Percentiles rank a stretch among this genome's conserved stretches.
Evolutionary conservation across 305 asterid species (phyloP).

Genomic region (Fraxinus floribunda): DNA sequence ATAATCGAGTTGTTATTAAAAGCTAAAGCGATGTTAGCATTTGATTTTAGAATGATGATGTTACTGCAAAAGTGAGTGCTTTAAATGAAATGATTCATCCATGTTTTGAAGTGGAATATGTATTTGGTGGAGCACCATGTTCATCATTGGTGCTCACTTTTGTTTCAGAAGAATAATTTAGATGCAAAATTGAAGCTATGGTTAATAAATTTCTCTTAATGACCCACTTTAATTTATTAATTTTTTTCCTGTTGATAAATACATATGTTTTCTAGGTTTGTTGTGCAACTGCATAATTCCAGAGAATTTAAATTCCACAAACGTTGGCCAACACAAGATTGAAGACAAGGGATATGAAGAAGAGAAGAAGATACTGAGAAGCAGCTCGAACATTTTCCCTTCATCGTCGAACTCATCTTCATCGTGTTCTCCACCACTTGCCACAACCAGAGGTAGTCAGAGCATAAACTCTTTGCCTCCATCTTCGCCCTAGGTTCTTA

Average conservation of each 20-base stretch:
- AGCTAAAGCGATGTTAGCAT: background rate
- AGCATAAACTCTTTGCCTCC: background rate
- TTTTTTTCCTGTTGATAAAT: background rate
- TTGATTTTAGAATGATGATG: background rate
- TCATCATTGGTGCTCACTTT: background rate
- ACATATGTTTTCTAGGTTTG: slow-evolving; percentile 34
- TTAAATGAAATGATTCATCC: background rate
- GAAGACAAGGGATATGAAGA: slow-evolving; percentile 35
- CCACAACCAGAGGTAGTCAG: background rate
- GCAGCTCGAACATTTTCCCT: background rate
- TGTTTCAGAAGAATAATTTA: background rate
- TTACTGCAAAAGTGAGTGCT: background rate
- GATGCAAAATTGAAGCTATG: background rate
- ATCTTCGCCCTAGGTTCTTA: background rate
- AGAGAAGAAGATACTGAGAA: slow-evolving; percentile 19
- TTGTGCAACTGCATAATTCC: slow-evolving; percentile 58
- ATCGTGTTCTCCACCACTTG: background rate
- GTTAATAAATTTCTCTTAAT: background rate
- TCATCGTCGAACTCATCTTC: background rate
- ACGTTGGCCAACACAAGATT: slow-evolving; percentile 41
- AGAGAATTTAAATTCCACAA: slow-evolving; percentile 32
- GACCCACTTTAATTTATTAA: background rate
- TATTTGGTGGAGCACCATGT: slow-evolving; percentile 1
- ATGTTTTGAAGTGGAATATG: background rate
- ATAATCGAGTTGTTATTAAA: background rate